phyloP scores from a whole-genome alignment of 192 early-diverging fungal species.

The Lobulomyces angularis region DNA sequence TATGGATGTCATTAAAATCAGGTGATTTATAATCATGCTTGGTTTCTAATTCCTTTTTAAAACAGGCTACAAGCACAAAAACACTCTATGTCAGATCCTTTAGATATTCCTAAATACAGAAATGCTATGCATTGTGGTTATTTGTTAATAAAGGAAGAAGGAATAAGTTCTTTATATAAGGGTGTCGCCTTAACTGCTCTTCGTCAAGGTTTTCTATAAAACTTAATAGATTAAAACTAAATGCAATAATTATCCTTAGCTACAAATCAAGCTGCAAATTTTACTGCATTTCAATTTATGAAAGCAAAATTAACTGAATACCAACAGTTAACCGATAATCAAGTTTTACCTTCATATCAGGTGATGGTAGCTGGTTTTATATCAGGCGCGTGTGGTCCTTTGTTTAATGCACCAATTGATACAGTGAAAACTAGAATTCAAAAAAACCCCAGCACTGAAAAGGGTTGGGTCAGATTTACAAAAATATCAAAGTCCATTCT shows the following conservation, averaged over 20 bases:
- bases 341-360: slow-evolving; percentile 84
- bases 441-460: slow-evolving; percentile 55
- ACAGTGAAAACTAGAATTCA: slow-evolving; percentile 99
- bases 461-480: slow-evolving; percentile 68
- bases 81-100: slow-evolving; percentile 89
- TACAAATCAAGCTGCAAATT: slow-evolving; percentile 98
- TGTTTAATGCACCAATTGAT: slow-evolving; percentile 94
- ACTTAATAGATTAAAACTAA: background rate
- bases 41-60: too few species aligned
- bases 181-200: slow-evolving; percentile 87
- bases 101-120: slow-evolving; percentile 92
- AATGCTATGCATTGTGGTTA: slow-evolving; percentile 85
- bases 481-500: slow-evolving; percentile 63
- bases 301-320: slow-evolving; percentile 59
- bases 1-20: slow-evolving; percentile 99
- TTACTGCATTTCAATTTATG: slow-evolving; percentile 90
- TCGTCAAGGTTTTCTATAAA: slow-evolving; percentile 73
- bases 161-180: slow-evolving; percentile 75
- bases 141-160: slow-evolving; percentile 87
- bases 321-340: slow-evolving; percentile 38
- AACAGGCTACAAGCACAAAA: slow-evolving; percentile 91
- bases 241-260: slow-evolving; percentile 28
- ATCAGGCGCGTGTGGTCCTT: slow-evolving; percentile 63
- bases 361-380: slow-evolving; percentile 79
- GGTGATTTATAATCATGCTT: too few species aligned